A percentile compares a stretch with the other conserved stretches of the same genome.
These are phyloP conservation scores for Amaranthus palmeri DNA, from an alignment of 148 eudicot species.

Conservation along the genomic window DNA sequence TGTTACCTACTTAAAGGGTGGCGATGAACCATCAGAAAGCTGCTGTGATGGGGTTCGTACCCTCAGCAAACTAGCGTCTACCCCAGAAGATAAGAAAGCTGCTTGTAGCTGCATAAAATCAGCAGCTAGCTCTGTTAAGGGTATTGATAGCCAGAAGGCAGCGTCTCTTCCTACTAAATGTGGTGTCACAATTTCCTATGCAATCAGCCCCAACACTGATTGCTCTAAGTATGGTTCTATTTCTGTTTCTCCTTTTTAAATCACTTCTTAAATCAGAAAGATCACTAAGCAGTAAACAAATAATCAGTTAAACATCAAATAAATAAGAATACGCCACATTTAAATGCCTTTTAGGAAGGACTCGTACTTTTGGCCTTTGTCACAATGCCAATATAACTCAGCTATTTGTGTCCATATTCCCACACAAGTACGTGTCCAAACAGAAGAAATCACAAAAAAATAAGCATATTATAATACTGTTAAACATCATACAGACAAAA, in stretches of 20 bases:
- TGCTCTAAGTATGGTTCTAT: constrained; percentile 20
- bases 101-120: constrained; percentile 42
- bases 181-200: constrained; percentile 20
- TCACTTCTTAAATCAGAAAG: not conserved
- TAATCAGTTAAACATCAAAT: not conserved
- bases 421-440: no score
- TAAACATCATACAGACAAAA: not conserved
- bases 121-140: constrained; percentile 17
- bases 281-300: not conserved
- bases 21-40: constrained; percentile 4
- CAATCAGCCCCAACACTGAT: constrained; percentile 27
- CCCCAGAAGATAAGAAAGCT: constrained; percentile 26
- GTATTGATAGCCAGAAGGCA: constrained; percentile 21
- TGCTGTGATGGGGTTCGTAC: constrained; percentile 31
- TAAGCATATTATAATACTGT: not conserved
- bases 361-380: not conserved
- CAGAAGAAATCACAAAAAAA: no score
- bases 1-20: constrained; percentile 23
- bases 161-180: constrained; percentile 24
- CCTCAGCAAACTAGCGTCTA: constrained; percentile 28
- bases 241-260: not conserved
- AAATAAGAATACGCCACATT: not conserved
- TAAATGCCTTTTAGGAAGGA: not conserved
- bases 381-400: no score
- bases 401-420: no score